Base-by-base conservation (phyloP, 176 grass and related monocot species). In the Oryza longistaminata region DNA sequence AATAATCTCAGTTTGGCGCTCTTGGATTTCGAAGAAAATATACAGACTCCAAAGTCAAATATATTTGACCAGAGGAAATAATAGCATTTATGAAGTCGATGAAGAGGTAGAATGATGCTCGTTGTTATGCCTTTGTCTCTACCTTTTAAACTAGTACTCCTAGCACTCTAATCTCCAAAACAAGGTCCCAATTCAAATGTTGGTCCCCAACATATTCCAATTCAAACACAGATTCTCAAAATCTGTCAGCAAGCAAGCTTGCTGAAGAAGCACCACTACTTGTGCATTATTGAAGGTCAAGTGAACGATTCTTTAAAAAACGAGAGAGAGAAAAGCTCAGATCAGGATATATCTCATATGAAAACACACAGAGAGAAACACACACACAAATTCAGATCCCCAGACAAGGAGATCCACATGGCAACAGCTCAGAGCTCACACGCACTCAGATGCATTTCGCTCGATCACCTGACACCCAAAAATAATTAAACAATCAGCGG, bases 381-480 rank as follows among this genome's bases (percentile, higher is more conserved):
- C 62, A 7, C 2, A 49, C 62, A 64, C 16, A 21, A 0, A 40
- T 55, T 42, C 25, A 50, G 83, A 90, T 90, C 60, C 79, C 68
- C 13, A 73, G 12, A 34, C 42, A 19, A 66, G 29, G 53, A 48
- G 44, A 9, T 74, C 84, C 88, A 79, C 84, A 83, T 74, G 84
- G 88, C 88, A 90, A 81, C 84, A 87, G 80, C 79, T 83, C 84
- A 74, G 55, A 72, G 27, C 34, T 69, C 87, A 75, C 81, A 68
- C 81, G 14, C 21, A 62, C 58, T 9, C 58, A 3, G 15, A 42
- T n/a, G 31, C 58, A 68, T 75, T 62, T 60, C 10, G 58, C 58
- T 62, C 58, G 58, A 62, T 55, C 46, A 11, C 80, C 83, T 87
- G 79, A 83, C 84, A 83, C 0, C 4, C 16, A 58, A 62, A 19